Evolutionary conservation across 257 asterid genomes (phyloP), one percentile per base, ranked within the genome.

Genomic region (Petunia axillaris): DNA sequence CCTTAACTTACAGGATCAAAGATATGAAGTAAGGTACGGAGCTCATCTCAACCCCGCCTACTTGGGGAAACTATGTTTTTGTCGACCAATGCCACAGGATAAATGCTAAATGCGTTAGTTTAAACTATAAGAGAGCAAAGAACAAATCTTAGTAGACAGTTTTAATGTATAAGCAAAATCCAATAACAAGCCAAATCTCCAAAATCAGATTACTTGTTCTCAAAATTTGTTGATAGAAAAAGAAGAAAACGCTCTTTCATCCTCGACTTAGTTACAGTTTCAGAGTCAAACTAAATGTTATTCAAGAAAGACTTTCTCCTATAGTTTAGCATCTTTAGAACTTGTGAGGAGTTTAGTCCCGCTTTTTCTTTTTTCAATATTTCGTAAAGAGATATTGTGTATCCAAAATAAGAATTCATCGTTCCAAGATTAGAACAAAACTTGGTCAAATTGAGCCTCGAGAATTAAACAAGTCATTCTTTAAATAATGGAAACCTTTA

Each of bases 121-220:
- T 67, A 40, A 8, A 67, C 41, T 38, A 41, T 41, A 67, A 7
- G 8, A 67, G 15, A 41, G 38, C 55, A 53, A 67, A 67, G 38
- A n/a, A 67, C 43, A 43, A 14, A 15, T 67, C 54, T 40, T n/a
- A 67, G 3, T 52, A 15, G 41, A 43, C 7, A 43, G 11, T 52
- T 67, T 67, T 15, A 41, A 67, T 41, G 75, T n/a, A 67, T 38
- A 67, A 43, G 43, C 75, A 43, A 67, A 52, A 67, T 7, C 55
- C 3, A 40, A 67, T 41, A 66, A 66, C 75, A 67, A 43, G 75
- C 8, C 38, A n/a, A 67, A 67, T 41, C 75, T 13, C 74, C 40
- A 35, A 65, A 39, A 65, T 65, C 39, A 52, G 40, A 44, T 65
- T 39, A 41, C 75, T 3, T 43, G 55, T 14, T 40, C 25, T 25